Evolutionary conservation across 805 yeast genomes (phyloP), one percentile per base, ranked within the genome.

Genomic region (Kodamaea restingae): DNA sequence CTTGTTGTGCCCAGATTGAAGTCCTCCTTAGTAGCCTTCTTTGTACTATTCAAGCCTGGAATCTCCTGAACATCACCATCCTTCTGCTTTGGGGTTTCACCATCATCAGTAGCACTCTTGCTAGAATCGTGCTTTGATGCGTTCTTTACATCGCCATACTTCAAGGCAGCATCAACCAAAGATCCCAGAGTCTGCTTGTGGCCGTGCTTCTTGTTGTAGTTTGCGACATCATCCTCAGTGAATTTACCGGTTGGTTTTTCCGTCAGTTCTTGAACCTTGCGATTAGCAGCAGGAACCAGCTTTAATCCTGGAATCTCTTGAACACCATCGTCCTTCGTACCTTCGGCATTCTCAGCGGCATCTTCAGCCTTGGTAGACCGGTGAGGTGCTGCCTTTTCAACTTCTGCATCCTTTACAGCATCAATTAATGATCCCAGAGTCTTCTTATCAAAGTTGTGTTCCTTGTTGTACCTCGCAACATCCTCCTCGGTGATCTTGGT

Each of bases 161-260:
- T 34, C 20, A 31, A 37, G 14, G 46, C 57, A 8, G 54, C 57
- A 30, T 30, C 32, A 17, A 30, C 21, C 46, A 61, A 50, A 18
- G 59, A 51, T 22, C 55, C 43, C 27, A 22, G 18, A 12, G 28
- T 33, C 24, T 55, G 55, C 35, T 43, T 40, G 40, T 41, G 39
- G 6, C 61, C 60, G 26, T 50, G 58, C 48, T 57, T 46, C 48
- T 50, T 58, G 49, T 60, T 60, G 50, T 57, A 46, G 4, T 53
- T 51, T 14, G 49, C 53, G 17, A 58, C 51, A n/a, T 51, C 56
- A 2, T 39, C 50, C 38, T 59, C 63, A 30, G 50, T 39, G 39
- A 41, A 46, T 47, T 40, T 48, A 4, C 32, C 14, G 7, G 20
- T 11, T 22, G 17, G 31, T 18, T 39, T 18, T 7, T 30, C 21